Evolutionary conservation across 1,139 yeast species (phyloP), one percentile per base, ranked within the genome.

Genomic region (Geotrichum bryndzae): DNA sequence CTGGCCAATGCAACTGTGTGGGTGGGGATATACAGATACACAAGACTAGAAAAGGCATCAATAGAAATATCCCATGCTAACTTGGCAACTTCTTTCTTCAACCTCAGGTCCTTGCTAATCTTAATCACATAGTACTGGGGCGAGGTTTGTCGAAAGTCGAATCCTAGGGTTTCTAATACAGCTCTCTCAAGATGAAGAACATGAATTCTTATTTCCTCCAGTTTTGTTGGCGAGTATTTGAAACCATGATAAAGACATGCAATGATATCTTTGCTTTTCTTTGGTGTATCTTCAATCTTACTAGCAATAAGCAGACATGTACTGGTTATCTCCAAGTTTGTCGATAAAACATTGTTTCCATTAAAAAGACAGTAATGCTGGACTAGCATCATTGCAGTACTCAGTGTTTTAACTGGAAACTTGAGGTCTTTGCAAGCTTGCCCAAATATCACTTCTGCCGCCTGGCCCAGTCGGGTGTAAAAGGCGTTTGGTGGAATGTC

Each of bases 211-310:
- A 53, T 50, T 11, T 54, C 63, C 27, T 60, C 58, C 22, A 54
- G 54, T 18, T 57, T 53, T 31, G 53, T 25, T 11, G 50, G 23
- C 1, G 51, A 7, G 50, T 18, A 13, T n/a, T 25, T 15, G 33
- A 31, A 38, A n/a, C 50, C 22, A 38, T 46, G 35, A 18, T 33
- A 29, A 22, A 15, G n/a, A 52, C 64, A 59, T 53, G 38, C 58
- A 51, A 54, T 67, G 56, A 87, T 81, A 59, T 89, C 94, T 63
- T 84, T 79, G 22, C 88, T 75, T 69, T 89, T 88, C 73, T 92
- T 92, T 51, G 92, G 86, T 53, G 96, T 91, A 71, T 92, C 98
- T 70, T 90, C 96, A 68, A 86, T 85, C 73, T 94, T 92, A 54
- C 88, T 80, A 2, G 97, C 90, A 46, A 91, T 80, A 64, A 90